Percentiles rank a stretch among this genome's conserved stretches.
These are phyloP conservation scores for Xerocomus cyaneibrunnescens DNA, from an alignment of 1,284 basidiomycete genomes.

Conservation along the genomic window DNA sequence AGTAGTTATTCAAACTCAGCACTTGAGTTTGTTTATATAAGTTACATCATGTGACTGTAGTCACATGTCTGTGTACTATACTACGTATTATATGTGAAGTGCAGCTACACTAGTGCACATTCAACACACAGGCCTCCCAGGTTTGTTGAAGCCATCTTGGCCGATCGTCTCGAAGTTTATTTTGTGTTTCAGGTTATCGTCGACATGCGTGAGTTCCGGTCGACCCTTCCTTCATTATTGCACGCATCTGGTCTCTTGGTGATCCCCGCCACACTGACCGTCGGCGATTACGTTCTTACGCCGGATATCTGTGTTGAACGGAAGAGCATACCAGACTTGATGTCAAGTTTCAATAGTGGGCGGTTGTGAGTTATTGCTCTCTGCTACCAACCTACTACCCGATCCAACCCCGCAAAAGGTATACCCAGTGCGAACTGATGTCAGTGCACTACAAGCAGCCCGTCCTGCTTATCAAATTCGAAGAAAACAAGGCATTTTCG, in stretches of 20 bases:
- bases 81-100: too few relatives aligned
- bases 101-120: too few relatives aligned
- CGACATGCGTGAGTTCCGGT: conserved; percentile 96
- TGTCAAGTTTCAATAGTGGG: conserved; percentile 91
- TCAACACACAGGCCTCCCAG: conserved; percentile 66
- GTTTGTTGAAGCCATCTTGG: conserved; percentile 41
- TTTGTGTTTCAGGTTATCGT: conserved; percentile 73
- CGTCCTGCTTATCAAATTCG: conserved; percentile 96
- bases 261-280: conserved; percentile 87
- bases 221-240: conserved; percentile 86
- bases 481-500: conserved; percentile 94
- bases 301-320: conserved; percentile 96
- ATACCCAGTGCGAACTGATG: conserved; percentile 98
- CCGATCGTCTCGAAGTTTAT: not conserved
- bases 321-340: conserved; percentile 91
- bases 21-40: too few relatives aligned
- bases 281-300: conserved; percentile 95
- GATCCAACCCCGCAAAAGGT: conserved; percentile 48
- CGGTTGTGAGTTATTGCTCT: conserved; percentile 65
- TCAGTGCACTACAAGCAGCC: conserved; percentile 94
- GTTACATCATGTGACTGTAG: too few relatives aligned
- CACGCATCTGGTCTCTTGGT: conserved; percentile 84
- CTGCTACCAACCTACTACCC: not conserved
- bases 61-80: too few relatives aligned
- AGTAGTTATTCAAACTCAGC: too few relatives aligned